Percentiles rank a stretch among this genome's conserved stretches.
Conservation (phyloP, 257 asterid species). For the Nicotiana otophora region DNA sequence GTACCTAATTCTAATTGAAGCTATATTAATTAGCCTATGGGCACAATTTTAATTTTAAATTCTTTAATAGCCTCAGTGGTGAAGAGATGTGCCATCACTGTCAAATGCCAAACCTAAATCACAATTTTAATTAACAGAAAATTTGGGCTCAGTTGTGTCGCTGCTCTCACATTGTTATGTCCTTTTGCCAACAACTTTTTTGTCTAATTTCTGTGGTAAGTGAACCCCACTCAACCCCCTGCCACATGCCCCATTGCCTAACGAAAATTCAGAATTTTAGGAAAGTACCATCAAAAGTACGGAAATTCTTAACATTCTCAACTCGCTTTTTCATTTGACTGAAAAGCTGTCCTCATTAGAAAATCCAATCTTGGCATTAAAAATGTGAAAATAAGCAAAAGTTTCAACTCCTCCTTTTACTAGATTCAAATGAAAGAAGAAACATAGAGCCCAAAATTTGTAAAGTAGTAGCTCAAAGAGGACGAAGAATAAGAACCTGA, state of each 20-base stretch:
- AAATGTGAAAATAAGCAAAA: no score
- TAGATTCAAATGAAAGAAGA: background rate
- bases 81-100: background rate
- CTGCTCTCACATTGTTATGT: background rate
- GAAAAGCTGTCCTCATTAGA: background rate
- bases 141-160: background rate
- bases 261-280: background rate
- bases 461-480: background rate
- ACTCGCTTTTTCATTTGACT: background rate
- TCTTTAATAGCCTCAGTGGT: background rate
- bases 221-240: background rate
- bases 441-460: background rate
- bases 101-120: no score
- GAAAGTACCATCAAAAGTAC: background rate
- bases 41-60: no score
- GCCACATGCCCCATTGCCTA: background rate
- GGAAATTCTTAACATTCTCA: background rate
- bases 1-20: no score
- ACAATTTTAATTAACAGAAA: no score
- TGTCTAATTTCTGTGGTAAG: no score
- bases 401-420: background rate
- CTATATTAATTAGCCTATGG: no score
- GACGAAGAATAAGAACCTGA: background rate
- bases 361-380: background rate
- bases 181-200: background rate